These are phyloP conservation scores for Saturnispora mendoncae DNA, from an alignment of 805 yeast species.

Conservation along the genomic window DNA sequence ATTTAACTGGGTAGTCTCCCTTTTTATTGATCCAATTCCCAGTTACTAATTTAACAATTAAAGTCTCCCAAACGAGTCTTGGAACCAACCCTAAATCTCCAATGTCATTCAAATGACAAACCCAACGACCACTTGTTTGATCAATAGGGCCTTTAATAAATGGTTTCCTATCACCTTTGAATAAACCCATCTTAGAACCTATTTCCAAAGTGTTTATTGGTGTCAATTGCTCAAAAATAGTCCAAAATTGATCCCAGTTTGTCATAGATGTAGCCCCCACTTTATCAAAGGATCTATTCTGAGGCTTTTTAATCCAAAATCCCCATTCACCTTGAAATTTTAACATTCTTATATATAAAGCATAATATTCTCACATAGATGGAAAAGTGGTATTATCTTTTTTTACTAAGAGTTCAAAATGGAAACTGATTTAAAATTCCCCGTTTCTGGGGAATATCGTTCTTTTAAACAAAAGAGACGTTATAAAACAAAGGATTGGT, in stretches of 20 bases:
- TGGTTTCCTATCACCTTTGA: conserved; percentile 53
- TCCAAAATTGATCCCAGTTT: conserved; percentile 42
- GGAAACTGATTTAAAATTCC: too few species aligned
- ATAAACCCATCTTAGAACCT: conserved; percentile 48
- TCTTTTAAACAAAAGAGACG: too few species aligned
- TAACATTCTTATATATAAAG: neutral
- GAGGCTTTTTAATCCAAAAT: neutral
- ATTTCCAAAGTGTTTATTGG: conserved; percentile 31
- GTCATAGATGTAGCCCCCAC: neutral
- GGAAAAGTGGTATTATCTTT: neutral
- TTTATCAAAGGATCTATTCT: neutral
- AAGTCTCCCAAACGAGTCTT: conserved; percentile 46
- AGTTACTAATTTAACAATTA: conserved; percentile 41
- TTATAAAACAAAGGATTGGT: too few species aligned
- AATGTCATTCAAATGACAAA: conserved; percentile 25
- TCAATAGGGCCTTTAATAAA: conserved; percentile 54
- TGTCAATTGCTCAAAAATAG: conserved; percentile 33
- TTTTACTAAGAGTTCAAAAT: too few species aligned
- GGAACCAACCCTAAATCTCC: conserved; percentile 19
- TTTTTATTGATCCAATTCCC: conserved; percentile 18
- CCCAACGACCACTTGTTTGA: conserved; percentile 55
- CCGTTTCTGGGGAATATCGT: too few species aligned
- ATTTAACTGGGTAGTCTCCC: neutral
- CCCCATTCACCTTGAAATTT: neutral
- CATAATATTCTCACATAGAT: neutral